Evolutionary conservation across 23 red algal species (phyloP).

Genomic region (Agarophyton chilense): DNA sequence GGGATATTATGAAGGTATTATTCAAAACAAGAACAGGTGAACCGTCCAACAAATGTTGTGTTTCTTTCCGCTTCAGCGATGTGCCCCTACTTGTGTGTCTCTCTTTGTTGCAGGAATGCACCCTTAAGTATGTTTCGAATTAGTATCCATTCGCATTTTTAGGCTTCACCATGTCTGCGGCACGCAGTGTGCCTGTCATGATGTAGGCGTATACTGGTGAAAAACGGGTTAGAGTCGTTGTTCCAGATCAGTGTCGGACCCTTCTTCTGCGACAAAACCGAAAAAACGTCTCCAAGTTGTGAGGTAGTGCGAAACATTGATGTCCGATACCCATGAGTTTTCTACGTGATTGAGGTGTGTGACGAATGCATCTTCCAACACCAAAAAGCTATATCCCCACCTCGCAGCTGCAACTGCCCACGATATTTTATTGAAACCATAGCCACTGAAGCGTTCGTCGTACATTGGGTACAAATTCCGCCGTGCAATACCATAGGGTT

Average conservation of each 20-base stretch:
- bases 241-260: background rate
- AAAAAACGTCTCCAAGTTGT: slow-evolving; percentile 68
- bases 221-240: background rate
- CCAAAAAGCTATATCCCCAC: slow-evolving; percentile 49
- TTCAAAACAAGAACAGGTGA: too few species aligned
- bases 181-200: too few species aligned
- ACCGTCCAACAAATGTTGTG: too few species aligned
- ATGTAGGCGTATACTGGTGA: too few species aligned
- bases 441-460: slow-evolving; percentile 93
- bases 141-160: too few species aligned
- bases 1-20: too few species aligned
- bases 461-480: slow-evolving; percentile 51
- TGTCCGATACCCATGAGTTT: slow-evolving; percentile 64
- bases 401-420: slow-evolving; percentile 62
- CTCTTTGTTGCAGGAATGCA: too few species aligned
- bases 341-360: slow-evolving; percentile 87
- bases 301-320: slow-evolving; percentile 52
- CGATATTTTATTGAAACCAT: slow-evolving; percentile 94
- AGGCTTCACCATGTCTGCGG: too few species aligned
- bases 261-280: slow-evolving; percentile 57
- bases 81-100: too few species aligned
- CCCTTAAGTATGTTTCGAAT: too few species aligned
- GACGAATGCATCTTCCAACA: slow-evolving; percentile 56
- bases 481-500: slow-evolving; percentile 84
- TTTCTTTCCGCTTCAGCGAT: too few species aligned